phyloP scores from a whole-genome alignment of 2,329 filamentous ascomycete species.

The Claviceps pazoutovae region DNA sequence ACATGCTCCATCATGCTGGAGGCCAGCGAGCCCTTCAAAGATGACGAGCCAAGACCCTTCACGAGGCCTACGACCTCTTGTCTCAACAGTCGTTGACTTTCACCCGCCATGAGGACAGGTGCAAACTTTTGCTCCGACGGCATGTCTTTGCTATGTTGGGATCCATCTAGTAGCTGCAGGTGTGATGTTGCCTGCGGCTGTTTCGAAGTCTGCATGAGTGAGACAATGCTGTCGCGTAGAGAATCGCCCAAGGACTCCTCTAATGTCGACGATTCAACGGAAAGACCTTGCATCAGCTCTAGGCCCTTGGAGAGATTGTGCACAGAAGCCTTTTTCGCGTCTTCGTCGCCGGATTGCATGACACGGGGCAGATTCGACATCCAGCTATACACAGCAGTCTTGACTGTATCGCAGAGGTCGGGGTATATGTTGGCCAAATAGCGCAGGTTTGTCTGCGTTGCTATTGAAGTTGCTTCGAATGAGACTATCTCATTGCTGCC shows the following conservation, averaged over 20 bases:
- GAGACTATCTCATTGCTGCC: conserved; percentile 25
- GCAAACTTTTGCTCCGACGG: conserved; percentile 30
- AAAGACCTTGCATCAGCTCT: conserved; percentile 47
- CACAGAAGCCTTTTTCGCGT: conserved; percentile 57
- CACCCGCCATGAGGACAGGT: conserved; percentile 47
- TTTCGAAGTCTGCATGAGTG: conserved; percentile 16
- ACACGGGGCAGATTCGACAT: conserved; percentile 63
- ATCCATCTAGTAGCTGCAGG: conserved; percentile 16
- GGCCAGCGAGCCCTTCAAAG: conserved; percentile 47
- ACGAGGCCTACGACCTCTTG: conserved; percentile 44
- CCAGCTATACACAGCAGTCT: conserved; percentile 66
- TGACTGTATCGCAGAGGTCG: conserved; percentile 48
- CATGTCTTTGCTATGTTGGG: conserved; percentile 7
- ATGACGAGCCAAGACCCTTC: conserved; percentile 37
- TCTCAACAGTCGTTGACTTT: conserved; percentile 52
- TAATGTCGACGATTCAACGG: conserved; percentile 50
- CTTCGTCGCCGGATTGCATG: conserved; percentile 75
- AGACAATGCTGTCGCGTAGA: conserved; percentile 60
- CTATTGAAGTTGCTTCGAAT: conserved; percentile 9
- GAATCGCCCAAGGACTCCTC: conserved; percentile 53
- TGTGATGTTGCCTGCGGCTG: conserved; percentile 10
- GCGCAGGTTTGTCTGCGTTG: conserved; percentile 37
- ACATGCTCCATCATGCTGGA: conserved; percentile 51
- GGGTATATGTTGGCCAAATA: conserved; percentile 50
- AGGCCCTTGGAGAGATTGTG: conserved; percentile 65